Base-by-base conservation (phyloP, 306 rosid species). In the Castanea crenata region DNA sequence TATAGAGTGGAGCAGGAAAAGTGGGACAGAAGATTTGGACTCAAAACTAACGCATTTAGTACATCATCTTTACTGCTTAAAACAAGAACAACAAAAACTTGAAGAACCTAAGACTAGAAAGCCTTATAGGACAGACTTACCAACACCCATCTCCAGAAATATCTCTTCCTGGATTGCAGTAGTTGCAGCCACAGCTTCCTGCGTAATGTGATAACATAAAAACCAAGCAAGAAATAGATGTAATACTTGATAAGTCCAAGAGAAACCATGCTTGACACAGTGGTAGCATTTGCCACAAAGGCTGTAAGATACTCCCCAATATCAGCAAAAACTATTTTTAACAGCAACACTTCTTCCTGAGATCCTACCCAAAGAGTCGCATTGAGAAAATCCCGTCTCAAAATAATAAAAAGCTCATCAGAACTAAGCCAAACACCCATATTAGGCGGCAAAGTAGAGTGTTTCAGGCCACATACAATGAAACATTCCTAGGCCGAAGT, bases 161-260 rank as follows among this genome's bases (percentile, higher is more conserved):
- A 92, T 89, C 90, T 92, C 98, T 82, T 94, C 94, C 81, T 92
- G 94, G 76, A 94, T 87, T 34, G 92, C 86, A 69, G 98, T 94
- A 75, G 94, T 92, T 65, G 88, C 88, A 76, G 94, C 98, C 21
- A 92, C 97, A 76, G 97, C 94, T 86, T 92, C 97, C 98, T 94
- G 91, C 83, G 73, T 19, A 79, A 79, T 52, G 49, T 56, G 70
- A 78, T 2, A 68, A 8, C 74, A 71, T 73, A 76, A 79, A 10
- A 73, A 56, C 78, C 49, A 34, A 80, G 56, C 63, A 67, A 11
- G 12, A 49, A 76, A 72, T 21, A 20, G 25, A 35, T 13, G 52
- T 19, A 5, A 67, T 35, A 64, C 46, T 64, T 64, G 20, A 15
- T 0, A 73, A 7, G 18, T 74, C 29, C 31, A 34, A 74, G 73